Conservation (phyloP, 2,329 filamentous ascomycete genomes). For the Diaporthe helianthi region DNA sequence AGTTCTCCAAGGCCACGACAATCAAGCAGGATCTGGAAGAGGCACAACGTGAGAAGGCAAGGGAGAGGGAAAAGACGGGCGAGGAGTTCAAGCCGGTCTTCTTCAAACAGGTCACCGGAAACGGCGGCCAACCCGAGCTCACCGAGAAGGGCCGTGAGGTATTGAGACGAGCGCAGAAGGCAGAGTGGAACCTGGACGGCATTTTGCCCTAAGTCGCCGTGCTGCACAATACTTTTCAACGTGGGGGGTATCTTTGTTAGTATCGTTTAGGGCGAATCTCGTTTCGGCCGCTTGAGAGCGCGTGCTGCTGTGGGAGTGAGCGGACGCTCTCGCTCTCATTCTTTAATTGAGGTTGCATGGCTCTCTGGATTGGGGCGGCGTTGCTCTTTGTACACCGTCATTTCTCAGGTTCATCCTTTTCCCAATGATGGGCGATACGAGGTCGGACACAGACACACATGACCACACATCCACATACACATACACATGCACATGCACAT, state of each 20-base stretch:
- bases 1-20: conserved; percentile 82
- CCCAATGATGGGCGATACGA: background rate
- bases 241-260: background rate
- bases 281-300: background rate
- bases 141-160: conserved; percentile 60
- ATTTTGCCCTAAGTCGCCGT: conserved; percentile 42
- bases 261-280: background rate
- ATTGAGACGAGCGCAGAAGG: conserved; percentile 59
- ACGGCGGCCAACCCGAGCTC: conserved; percentile 62
- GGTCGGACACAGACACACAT: conserved; percentile 16
- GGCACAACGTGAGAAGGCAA: conserved; percentile 82
- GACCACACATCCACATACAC: background rate
- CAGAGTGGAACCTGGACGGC: conserved; percentile 58
- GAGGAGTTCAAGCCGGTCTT: conserved; percentile 86
- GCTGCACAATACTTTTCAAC: background rate
- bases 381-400: conserved; percentile 10
- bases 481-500: conserved; percentile 7
- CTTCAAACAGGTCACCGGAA: conserved; percentile 70
- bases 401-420: background rate
- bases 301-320: background rate
- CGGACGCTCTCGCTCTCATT: conserved; percentile 18
- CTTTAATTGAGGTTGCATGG: conserved; percentile 29
- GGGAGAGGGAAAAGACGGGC: conserved; percentile 74
- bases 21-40: conserved; percentile 94
- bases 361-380: conserved; percentile 26